Evolutionary conservation across 257 asterid genomes (phyloP).

Genomic region (Paulownia fortunei): DNA sequence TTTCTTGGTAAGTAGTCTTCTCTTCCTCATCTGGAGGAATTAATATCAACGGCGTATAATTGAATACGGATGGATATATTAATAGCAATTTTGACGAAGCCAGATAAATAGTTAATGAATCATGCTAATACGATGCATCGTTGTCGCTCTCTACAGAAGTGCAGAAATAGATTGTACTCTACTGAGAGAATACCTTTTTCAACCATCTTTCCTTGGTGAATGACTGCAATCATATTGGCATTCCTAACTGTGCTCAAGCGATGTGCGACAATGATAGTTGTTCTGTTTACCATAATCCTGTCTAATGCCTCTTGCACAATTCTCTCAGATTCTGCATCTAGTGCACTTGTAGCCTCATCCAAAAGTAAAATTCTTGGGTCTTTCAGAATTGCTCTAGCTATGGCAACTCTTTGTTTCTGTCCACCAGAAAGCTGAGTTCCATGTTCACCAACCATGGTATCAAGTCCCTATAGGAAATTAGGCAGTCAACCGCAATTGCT

Average conservation of each 20-base stretch:
- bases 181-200: slow-evolving; percentile 52
- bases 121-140: no score
- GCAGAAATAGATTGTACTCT: not conserved
- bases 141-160: not conserved
- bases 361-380: slow-evolving; percentile 62
- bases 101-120: no score
- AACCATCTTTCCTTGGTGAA: slow-evolving; percentile 57
- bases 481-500: not conserved
- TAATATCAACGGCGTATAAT: no score
- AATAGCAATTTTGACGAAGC: no score
- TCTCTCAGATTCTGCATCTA: slow-evolving; percentile 69
- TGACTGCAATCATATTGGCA: slow-evolving; percentile 59
- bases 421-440: slow-evolving; percentile 78
- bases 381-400: slow-evolving; percentile 69
- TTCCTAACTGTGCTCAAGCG: slow-evolving; percentile 60
- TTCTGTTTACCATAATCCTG: slow-evolving; percentile 58
- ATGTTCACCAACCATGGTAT: slow-evolving; percentile 69
- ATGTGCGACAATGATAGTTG: slow-evolving; percentile 66
- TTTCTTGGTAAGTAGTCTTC: not conserved
- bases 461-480: slow-evolving; percentile 49
- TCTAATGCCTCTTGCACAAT: slow-evolving; percentile 68
- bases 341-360: slow-evolving; percentile 78
- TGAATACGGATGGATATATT: not conserved
- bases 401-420: slow-evolving; percentile 70
- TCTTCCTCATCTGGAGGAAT: not conserved